A percentile compares a stretch with the other conserved stretches of the same genome.
Conservation (phyloP, 768 basidiomycete species). For the Rhodotorula diobovata region DNA sequence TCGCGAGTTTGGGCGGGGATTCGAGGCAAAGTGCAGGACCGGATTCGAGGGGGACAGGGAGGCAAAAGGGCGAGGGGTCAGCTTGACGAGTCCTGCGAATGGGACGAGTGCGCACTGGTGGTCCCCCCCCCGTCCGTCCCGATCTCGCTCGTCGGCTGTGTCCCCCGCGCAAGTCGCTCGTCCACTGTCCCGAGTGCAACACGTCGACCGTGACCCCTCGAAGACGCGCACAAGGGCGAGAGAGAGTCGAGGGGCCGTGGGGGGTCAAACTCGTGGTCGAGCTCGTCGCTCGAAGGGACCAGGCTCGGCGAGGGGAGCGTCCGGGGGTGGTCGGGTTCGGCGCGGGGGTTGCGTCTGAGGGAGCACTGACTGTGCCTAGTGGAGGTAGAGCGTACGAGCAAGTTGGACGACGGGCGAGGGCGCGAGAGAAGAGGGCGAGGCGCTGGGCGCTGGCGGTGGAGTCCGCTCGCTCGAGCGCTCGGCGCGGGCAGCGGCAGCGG, state of each 20-base stretch:
- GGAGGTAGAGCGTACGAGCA: not conserved
- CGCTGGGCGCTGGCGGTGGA: too few species aligned
- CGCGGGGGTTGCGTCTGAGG: not conserved
- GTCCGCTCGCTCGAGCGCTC: not conserved
- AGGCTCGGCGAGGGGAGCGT: not conserved
- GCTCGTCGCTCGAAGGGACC: not conserved
- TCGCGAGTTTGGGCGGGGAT: not conserved
- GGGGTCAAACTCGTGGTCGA: not conserved
- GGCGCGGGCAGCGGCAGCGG: not conserved
- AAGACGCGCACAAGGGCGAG: not conserved
- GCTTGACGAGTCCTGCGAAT: too few species aligned
- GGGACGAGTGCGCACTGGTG: not conserved
- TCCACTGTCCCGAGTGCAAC: too few species aligned
- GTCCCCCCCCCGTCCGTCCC: too few species aligned
- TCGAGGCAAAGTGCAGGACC: not conserved
- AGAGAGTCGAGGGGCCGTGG: not conserved
- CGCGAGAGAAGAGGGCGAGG: constrained; percentile 1
- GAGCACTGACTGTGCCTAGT: too few species aligned
- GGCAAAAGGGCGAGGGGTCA: not conserved
- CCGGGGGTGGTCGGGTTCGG: not conserved
- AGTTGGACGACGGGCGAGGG: constrained; percentile 3
- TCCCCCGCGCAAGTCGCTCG: too few species aligned
- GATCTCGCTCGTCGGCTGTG: too few species aligned
- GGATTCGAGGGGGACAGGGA: not conserved
- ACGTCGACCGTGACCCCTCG: too few species aligned